Conservation (phyloP, 306 rosid species). For the Trifolium repens region DNA sequence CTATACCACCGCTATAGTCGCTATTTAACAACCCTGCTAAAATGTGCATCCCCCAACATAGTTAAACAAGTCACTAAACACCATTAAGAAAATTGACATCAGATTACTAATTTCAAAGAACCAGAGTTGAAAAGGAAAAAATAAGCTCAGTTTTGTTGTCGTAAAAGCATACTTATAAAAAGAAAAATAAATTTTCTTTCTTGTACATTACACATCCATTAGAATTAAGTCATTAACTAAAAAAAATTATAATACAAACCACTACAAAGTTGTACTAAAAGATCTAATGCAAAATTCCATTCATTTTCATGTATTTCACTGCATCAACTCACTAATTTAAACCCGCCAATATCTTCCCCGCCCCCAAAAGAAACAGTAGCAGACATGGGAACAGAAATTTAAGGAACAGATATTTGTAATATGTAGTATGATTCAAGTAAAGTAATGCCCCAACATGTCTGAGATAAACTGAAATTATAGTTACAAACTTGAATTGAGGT, state of each 20-base stretch:
- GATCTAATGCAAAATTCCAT: neutral
- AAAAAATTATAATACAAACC: neutral
- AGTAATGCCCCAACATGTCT: slow-evolving; percentile 9
- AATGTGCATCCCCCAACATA: neutral
- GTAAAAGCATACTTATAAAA: neutral
- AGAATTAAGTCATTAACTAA: neutral
- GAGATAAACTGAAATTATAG: slow-evolving; percentile 17
- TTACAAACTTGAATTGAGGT: slow-evolving; percentile 22
- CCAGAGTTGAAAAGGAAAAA: neutral
- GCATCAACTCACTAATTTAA: neutral
- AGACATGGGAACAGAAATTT: neutral
- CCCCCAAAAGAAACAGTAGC: neutral
- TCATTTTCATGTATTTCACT: neutral
- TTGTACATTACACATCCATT: neutral
- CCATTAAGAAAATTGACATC: neutral
- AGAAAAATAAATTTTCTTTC: neutral
- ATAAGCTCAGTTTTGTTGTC: neutral
- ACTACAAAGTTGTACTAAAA: no score
- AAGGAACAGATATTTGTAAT: slow-evolving; percentile 10
- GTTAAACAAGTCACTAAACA: neutral
- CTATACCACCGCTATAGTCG: neutral
- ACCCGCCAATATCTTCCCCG: neutral
- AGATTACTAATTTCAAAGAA: neutral
- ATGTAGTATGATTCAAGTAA: slow-evolving; percentile 14
- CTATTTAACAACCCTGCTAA: neutral